Evolutionary conservation across 2,329 filamentous ascomycete genomes (phyloP), one percentile per base, ranked within the genome.

Genomic region (Hypoxylon sp.): DNA sequence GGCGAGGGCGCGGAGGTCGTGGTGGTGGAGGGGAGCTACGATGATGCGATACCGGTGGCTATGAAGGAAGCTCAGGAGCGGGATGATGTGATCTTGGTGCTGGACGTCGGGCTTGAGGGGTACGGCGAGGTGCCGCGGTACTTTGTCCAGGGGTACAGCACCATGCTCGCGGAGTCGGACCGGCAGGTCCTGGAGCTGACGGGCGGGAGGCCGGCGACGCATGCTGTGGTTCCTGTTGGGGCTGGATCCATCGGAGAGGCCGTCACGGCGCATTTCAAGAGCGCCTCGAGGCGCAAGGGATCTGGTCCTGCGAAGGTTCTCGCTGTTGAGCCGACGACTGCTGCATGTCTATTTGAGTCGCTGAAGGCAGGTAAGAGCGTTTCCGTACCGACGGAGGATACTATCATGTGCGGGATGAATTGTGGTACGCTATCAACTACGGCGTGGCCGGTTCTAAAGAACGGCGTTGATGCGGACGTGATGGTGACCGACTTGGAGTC

Each of bases 71-170:
- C 82, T 0, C 76, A 81, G 6, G 70, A 74, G 1, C 32, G n/a
- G 2, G 67, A 73, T 0, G 74, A 76, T 3, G 83, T 81, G 0
- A 73, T 93, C 5, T 76, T 93, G 40, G 82, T 94, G 0, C 86
- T 91, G 72, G 92, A 95, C 71, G 89, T 85, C 7, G 84, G 88
- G 0, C 91, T 91, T 71, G 82, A 84, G 0, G 88, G 86, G 1
- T 93, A 91, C 70, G 84, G 88, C 48, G 81, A 87, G 38, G 85
- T 93, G 4, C 90, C 91, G 0, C 75, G 81, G 76, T 93, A 90
- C 88, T 90, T 94, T 20, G 89, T 93, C 0, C 88, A 95, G 64
- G 92, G 92, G 0, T 96, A 95, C 71, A 82, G 82, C 3, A 93
- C 91, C 0, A 89, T 94, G 84, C 80, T 94, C 65, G 75, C 78